Evolutionary conservation across 768 basidiomycete species (phyloP), one percentile per base, ranked within the genome.

Genomic region (Fomitopsis serialis): DNA sequence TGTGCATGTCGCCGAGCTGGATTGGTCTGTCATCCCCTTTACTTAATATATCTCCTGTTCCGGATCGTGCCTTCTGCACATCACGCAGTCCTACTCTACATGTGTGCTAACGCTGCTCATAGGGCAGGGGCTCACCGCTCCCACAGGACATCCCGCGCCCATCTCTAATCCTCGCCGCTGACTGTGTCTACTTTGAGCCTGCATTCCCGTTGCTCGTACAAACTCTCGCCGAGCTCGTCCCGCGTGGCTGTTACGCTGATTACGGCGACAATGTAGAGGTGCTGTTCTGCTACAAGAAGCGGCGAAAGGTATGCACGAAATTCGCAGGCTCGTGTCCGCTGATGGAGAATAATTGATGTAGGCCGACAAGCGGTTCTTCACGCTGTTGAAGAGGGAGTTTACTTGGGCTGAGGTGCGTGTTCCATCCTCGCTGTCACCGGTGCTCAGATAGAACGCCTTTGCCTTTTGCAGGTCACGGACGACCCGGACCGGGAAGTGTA

Each of bases 171-270:
- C 78, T 98, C 4, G 92, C 90, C 1, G 94, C 94, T 0, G 94
- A 98, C 64, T 98, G 94, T 60, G 93, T 98, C 9, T 98, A 98
- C 72, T 93, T 92, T 58, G 94, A 97, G 69, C 91, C 92, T 12
- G 84, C 91, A 0, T 98, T 97, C 62, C 87, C 92, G 8, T 78
- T 94, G 12, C 80, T 98, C 1, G 88, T 94, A 2, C 69, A 84
- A 58, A 95, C 93, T 0, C 74, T 98, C 29, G 76, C 72, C 32
- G 79, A 85, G 42, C 78, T 96, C 35, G 73, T 67, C 2, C 44
- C 60, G 0, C 59, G 78, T 1, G 66, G 63, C 8, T 45, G 66
- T 29, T 65, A 59, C 11, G 56, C 63, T 24, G 72, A 76, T 21
- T 66, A 67, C 35, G 29, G 6, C 29, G 29, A 32, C 5, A 67